phyloP scores from a whole-genome alignment of 305 asterid species.

The Fraxinus dipetala region DNA sequence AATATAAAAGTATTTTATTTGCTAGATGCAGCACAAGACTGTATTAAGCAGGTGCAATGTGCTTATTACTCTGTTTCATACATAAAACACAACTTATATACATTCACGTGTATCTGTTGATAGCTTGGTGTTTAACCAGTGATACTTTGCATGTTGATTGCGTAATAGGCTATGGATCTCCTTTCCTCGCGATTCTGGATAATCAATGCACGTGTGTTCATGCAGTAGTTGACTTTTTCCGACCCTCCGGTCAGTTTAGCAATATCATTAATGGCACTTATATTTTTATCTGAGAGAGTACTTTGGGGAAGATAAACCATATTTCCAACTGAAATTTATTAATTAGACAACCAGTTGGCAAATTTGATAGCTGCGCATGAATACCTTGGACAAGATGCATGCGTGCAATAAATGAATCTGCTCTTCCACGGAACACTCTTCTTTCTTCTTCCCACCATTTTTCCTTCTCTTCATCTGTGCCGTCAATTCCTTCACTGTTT shows the following conservation, averaged over 20 bases:
- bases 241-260: background rate
- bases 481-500: constrained; percentile 87
- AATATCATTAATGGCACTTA: background rate
- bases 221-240: background rate
- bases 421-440: constrained; percentile 81
- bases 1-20: background rate
- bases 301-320: background rate
- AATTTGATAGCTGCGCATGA: constrained; percentile 9
- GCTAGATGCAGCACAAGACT: background rate
- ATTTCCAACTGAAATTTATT: constrained; percentile 6
- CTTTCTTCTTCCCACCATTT: constrained; percentile 98
- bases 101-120: background rate
- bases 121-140: background rate
- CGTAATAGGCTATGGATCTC: background rate
- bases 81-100: background rate
- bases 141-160: background rate
- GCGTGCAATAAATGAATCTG: constrained; percentile 89
- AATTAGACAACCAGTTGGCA: background rate
- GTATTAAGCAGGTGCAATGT: background rate
- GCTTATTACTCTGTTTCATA: background rate
- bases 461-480: constrained; percentile 77
- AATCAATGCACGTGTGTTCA: background rate
- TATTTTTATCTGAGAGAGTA: background rate
- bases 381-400: constrained; percentile 99
- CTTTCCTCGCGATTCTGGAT: background rate